phyloP scores from a whole-genome alignment of 805 yeast genomes.

The Candida xiaguanensis region DNA sequence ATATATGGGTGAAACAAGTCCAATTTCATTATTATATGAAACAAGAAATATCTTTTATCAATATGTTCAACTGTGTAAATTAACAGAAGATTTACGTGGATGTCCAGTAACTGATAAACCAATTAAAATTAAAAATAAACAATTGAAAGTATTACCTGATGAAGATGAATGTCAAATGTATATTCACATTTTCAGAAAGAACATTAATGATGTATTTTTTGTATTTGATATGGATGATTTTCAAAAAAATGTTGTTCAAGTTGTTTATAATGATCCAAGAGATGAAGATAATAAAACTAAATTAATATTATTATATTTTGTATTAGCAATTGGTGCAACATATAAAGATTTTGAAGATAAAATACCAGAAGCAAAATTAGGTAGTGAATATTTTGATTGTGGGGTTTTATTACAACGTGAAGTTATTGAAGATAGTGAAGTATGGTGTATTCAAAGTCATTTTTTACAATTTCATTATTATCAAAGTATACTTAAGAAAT shows the following conservation, averaged over 20 bases:
- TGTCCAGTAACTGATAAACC: conserved; percentile 36
- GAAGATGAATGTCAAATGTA: conserved; percentile 11
- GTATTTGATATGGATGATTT: conserved; percentile 34
- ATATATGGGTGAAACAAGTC: conserved; percentile 41
- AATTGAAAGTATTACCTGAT: conserved; percentile 7
- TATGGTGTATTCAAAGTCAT: conserved; percentile 42
- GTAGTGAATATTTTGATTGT: conserved; percentile 31
- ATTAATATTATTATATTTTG: conserved; percentile 33
- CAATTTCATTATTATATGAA: conserved; percentile 38
- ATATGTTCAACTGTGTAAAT: conserved; percentile 25
- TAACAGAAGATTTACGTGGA: conserved; percentile 36
- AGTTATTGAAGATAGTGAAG: conserved; percentile 33
- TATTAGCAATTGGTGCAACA: conserved; percentile 39
- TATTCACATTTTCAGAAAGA: conserved; percentile 28
- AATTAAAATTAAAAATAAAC: conserved; percentile 10
- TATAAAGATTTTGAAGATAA: conserved; percentile 25
- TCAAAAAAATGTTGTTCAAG: conserved; percentile 20
- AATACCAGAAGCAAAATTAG: conserved; percentile 17
- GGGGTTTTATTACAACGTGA: conserved; percentile 28
- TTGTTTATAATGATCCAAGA: conserved; percentile 27
- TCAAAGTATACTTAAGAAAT: conserved; percentile 36
- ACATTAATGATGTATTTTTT: conserved; percentile 38
- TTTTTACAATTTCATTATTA: conserved; percentile 37
- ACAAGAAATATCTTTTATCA: conserved; percentile 32
- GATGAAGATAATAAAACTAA: conserved; percentile 14